Base-by-base conservation (phyloP, 2,329 filamentous ascomycete genomes). In the Sporothrix humicola region DNA sequence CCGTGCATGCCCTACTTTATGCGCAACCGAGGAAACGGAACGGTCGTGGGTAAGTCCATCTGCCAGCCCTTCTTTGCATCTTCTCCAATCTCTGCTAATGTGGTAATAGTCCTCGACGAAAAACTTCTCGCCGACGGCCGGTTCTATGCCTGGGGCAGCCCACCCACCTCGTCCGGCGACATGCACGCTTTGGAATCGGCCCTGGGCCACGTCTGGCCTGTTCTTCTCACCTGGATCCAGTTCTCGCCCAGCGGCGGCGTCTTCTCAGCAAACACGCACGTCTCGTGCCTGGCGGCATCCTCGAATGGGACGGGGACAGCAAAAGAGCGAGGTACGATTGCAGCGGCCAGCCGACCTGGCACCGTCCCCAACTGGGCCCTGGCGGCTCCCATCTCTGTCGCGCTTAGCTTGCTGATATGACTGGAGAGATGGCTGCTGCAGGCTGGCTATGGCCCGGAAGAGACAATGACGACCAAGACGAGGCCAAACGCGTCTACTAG, bases 171-270 rank as follows among this genome's bases (percentile, higher is more conserved):
- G 0, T 7, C 37, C 7, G 68, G 54, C 48, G 59, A 63, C 17
- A 12, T 52, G 12, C 13, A 48, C 17, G 20, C 50, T 2, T 23
- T 54, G 1, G 68, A 70, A 13, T 61, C 69, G 6, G 66, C 72
- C 2, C 15, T 66, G 56, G 37, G 17, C 48, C 72, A 71, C 42
- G 72, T 73, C 20, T 73, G 72, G 72, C 72, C 72, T 4, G 66
- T 73, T 2, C 37, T 73, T 13, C 58, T 73, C 2, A 73, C 72
- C 1, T 73, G 72, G 72, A 52, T 73, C 17, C 72, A 73, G n/a
- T 58, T 73, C 26, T 52, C 58, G 0, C 66, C 66, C 2, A 31
- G 37, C 17, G 56, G 58, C 56, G 69, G 31, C 17, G 65, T 73
- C 3, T 73, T 73, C 9, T 37, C 65, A 15, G 65, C 72, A 37